Base-by-base conservation (phyloP, 2,329 filamentous ascomycete species). In the Aspergillus sp. region DNA sequence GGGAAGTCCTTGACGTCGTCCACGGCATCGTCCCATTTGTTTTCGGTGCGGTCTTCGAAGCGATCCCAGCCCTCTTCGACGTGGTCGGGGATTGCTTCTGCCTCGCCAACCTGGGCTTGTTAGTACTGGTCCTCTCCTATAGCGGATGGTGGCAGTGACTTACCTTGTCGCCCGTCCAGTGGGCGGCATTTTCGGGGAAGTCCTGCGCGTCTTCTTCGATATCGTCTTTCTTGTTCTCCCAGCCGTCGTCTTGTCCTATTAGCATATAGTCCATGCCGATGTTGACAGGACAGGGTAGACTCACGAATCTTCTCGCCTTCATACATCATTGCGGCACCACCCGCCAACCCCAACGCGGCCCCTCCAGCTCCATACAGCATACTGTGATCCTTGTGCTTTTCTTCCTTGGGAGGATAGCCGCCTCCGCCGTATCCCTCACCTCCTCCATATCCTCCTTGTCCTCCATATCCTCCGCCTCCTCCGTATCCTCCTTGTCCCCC, bases 321-420 rank as follows among this genome's bases (percentile, higher is more conserved):
- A 48, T 74, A 67, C 66, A 69, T 71, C 44, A 72, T 53, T 44
- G 73, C 47, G 39, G 70, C 72, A 45, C 71, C 71, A 10, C 69
- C 72, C 6, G 66, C 62, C 12, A 71, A 44, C 4, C 72, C 72
- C 1, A 65, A 66, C 19, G 61, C 71, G 3, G 61, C 68, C 30
- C 67, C 72, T 12, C 68, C 53, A 1, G 64, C 67, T 6, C 62
- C 65, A 51, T 71, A 71, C 35, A 62, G 53, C 51, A 66, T 42
- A 28, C 56, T 56, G 44, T 66, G 58, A 44, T 58, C 53, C 48
- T 64, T 58, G 49, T 58, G 48, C 7, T 54, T 42, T 12, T 57
- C 46, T 29, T 49, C 47, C 5, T 47, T 43, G 19, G 44, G 36
- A 29, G 39, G 33, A 29, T 45, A 48, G 19, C 52, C 51, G 42